A percentile compares a stretch with the other conserved stretches of the same genome.
Conservation (phyloP, 2,329 filamentous ascomycete genomes). For the Nothopassalora personata region DNA sequence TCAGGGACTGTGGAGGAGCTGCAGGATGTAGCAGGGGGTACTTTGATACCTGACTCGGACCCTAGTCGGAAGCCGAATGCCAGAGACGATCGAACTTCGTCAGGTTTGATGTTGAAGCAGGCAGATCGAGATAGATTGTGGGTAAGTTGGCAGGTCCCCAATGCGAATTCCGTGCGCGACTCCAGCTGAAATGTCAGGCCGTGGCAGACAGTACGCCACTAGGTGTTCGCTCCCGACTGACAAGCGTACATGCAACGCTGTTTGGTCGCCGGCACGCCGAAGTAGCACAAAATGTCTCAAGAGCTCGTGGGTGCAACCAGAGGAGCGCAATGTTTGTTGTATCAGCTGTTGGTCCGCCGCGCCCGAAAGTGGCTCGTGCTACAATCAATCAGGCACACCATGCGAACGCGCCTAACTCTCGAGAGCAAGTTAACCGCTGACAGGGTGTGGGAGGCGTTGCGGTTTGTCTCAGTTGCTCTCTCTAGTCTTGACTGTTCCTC, state of each 20-base stretch:
- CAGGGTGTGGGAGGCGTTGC: background rate
- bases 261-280: background rate
- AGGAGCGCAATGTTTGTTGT: background rate
- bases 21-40: background rate
- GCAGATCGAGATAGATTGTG: conserved; percentile 1
- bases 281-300: background rate
- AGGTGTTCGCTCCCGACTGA: background rate
- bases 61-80: background rate
- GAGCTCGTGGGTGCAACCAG: background rate
- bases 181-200: background rate
- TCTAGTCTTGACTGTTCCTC: background rate
- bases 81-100: conserved; percentile 2
- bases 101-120: background rate
- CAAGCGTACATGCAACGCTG: background rate
- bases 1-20: conserved; percentile 11
- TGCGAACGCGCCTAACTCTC: background rate
- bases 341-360: background rate
- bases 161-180: background rate
- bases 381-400: background rate
- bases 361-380: background rate
- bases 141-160: background rate
- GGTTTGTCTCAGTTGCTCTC: background rate
- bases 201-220: background rate
- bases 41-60: background rate
- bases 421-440: background rate